These are phyloP conservation scores for Spizellomyces sp. DNA, from an alignment of 192 early-diverging fungal genomes.

Conservation along the genomic window DNA sequence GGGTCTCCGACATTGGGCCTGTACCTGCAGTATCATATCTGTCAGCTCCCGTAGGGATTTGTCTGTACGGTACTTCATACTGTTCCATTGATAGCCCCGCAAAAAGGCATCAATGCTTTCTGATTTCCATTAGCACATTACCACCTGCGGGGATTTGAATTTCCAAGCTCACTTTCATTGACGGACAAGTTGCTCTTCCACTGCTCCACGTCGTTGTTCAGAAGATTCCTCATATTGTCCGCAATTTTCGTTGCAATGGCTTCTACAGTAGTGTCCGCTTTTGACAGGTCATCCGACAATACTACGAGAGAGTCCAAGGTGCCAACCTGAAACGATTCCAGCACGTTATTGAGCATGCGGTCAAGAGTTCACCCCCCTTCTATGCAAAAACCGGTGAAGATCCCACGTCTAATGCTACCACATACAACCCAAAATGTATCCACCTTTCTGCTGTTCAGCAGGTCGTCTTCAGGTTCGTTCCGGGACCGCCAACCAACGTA, in stretches of 20 bases:
- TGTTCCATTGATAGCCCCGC: constrained; percentile 91
- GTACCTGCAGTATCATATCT: constrained; percentile 75
- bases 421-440: too few relatives aligned
- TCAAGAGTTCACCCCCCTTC: background rate
- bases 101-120: constrained; percentile 88
- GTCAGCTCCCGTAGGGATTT: constrained; percentile 86
- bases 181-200: constrained; percentile 70
- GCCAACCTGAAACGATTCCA: constrained; percentile 70
- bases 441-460: too few relatives aligned
- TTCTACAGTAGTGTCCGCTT: constrained; percentile 81
- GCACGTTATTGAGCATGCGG: background rate
- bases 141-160: too few relatives aligned
- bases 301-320: constrained; percentile 92
- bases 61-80: constrained; percentile 94
- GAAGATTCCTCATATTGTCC: constrained; percentile 80
- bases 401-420: too few relatives aligned
- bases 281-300: constrained; percentile 92
- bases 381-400: too few relatives aligned
- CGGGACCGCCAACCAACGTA: constrained; percentile 25
- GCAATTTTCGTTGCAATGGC: constrained; percentile 75
- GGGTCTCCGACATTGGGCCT: background rate
- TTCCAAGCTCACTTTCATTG: constrained; percentile 73
- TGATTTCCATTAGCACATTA: constrained; percentile 35
- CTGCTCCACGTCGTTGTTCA: constrained; percentile 64
- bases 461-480: too few relatives aligned